phyloP scores from a whole-genome alignment of 208 protist genomes.

The Leptomonas pyrrhocoris region DNA sequence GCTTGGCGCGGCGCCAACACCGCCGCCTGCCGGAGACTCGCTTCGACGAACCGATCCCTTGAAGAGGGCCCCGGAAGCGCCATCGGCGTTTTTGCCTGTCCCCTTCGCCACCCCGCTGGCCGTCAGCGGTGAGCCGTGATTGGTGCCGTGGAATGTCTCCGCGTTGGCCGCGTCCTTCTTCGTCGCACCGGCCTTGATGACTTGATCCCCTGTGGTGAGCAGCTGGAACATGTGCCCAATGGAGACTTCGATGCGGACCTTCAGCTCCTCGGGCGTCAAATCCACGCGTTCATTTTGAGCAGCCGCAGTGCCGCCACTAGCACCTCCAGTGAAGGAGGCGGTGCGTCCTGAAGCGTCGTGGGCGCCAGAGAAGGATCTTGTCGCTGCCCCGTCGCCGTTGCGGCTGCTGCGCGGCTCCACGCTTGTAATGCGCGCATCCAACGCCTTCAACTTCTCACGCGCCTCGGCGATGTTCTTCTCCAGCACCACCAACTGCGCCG shows the following conservation, averaged over 20 bases:
- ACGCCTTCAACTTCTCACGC: slow-evolving; percentile 66
- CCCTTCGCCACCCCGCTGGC: neutral
- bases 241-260: slow-evolving; percentile 62
- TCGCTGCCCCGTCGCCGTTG: neutral
- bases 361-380: neutral
- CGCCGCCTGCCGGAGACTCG: neutral
- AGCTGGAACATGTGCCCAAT: slow-evolving; percentile 74
- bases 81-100: neutral
- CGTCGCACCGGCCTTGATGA: slow-evolving; percentile 34
- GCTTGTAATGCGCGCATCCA: slow-evolving; percentile 66
- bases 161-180: neutral
- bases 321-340: no score
- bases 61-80: neutral
- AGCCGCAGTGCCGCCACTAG: neutral
- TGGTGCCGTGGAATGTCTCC: neutral
- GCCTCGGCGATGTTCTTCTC: slow-evolving; percentile 76
- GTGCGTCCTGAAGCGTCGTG: neutral
- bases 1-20: neutral
- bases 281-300: neutral
- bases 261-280: slow-evolving; percentile 70
- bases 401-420: slow-evolving; percentile 46
- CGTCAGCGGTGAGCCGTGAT: neutral
- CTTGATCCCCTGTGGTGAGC: slow-evolving; percentile 53
- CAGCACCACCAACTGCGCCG: slow-evolving; percentile 86
- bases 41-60: neutral